Evolutionary conservation across 2,329 filamentous ascomycete species (phyloP).

Genomic region (Penicillium aurantiogriseum): DNA sequence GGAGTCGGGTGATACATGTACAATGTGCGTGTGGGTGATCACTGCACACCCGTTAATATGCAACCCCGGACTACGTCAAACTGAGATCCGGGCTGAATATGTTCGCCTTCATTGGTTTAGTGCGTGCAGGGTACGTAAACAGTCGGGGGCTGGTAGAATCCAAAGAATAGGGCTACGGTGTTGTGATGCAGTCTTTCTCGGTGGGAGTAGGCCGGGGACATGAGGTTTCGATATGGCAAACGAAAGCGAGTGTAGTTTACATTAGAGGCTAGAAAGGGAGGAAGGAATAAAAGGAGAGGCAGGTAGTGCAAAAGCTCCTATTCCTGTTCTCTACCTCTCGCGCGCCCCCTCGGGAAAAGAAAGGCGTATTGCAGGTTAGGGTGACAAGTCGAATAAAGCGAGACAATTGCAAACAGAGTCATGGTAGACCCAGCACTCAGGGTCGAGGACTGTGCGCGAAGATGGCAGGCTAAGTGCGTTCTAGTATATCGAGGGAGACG

Average conservation of each 20-base stretch:
- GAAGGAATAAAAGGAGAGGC: not conserved
- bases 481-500: constrained; percentile 12
- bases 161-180: not conserved
- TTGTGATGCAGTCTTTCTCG: not conserved
- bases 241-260: not conserved
- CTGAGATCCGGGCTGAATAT: not conserved
- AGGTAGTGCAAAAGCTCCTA: not conserved
- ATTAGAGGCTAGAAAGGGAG: not conserved
- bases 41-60: constrained; percentile 16
- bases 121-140: not conserved
- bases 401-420: constrained; percentile 10
- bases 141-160: not conserved
- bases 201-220: not conserved
- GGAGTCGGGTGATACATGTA: constrained; percentile 13
- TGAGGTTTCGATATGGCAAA: constrained; percentile 7
- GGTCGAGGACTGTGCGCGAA: constrained; percentile 18
- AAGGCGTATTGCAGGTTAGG: not conserved
- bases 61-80: constrained; percentile 18
- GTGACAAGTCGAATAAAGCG: not conserved
- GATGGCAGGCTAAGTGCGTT: not conserved
- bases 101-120: not conserved
- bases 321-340: not conserved
- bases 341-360: not conserved
- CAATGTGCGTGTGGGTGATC: constrained; percentile 12
- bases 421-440: not conserved